These are phyloP conservation scores for Incumbomyces lentus DNA, from an alignment of 2,329 filamentous ascomycete genomes.

Conservation along the genomic window DNA sequence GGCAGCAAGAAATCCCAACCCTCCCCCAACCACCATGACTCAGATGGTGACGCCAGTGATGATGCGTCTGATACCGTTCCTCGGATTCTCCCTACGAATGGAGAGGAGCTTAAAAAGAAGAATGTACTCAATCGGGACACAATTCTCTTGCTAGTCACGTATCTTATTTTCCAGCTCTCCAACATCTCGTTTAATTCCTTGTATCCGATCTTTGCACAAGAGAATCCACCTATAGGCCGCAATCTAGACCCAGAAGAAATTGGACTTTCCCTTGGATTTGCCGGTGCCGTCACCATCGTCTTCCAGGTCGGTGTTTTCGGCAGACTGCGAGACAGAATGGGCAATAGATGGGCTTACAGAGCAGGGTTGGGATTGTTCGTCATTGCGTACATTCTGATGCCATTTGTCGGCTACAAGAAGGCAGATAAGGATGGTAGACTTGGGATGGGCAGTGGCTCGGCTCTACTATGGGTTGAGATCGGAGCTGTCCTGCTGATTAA, in stretches of 20 bases:
- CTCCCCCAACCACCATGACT: slow-evolving; percentile 25
- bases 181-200: slow-evolving; percentile 94
- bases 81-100: slow-evolving; percentile 28
- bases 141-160: slow-evolving; percentile 68
- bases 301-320: slow-evolving; percentile 86
- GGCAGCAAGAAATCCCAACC: slow-evolving; percentile 8
- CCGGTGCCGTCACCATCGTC: slow-evolving; percentile 72
- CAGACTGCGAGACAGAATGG: slow-evolving; percentile 63
- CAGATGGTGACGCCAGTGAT: slow-evolving; percentile 31
- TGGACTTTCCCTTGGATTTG: slow-evolving; percentile 72
- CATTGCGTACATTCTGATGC: slow-evolving; percentile 74
- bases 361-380: slow-evolving; percentile 69
- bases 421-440: slow-evolving; percentile 40
- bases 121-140: slow-evolving; percentile 71
- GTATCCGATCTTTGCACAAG: slow-evolving; percentile 84
- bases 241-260: slow-evolving; percentile 67
- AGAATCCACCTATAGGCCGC: slow-evolving; percentile 64
- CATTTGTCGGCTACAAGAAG: slow-evolving; percentile 70
- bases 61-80: slow-evolving; percentile 15
- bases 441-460: slow-evolving; percentile 48
- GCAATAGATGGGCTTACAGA: slow-evolving; percentile 78
- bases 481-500: slow-evolving; percentile 73
- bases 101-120: slow-evolving; percentile 40
- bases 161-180: slow-evolving; percentile 83
- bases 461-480: slow-evolving; percentile 72